Percentiles rank a stretch among this genome's conserved stretches.
Evolutionary conservation across 441 rosid species (phyloP).

Genomic region (Viola pubescens): DNA sequence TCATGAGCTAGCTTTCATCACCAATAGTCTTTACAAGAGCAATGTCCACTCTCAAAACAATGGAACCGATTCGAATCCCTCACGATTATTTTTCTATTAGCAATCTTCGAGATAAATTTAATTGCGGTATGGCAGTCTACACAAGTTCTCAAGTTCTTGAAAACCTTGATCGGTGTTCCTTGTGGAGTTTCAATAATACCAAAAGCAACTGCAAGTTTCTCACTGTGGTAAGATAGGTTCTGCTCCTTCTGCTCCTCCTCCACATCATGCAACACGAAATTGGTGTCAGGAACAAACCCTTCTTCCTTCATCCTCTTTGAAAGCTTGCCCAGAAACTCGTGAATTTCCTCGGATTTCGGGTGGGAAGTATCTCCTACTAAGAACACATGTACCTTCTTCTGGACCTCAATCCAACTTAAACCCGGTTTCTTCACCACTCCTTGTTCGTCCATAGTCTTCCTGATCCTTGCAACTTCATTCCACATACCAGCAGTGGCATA

Average conservation of each 20-base stretch:
- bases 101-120: constrained; percentile 37
- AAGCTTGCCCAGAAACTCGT: constrained; percentile 10
- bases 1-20: constrained; percentile 6
- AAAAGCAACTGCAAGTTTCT: constrained; percentile 45
- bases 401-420: constrained; percentile 17
- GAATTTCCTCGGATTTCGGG: constrained; percentile 14
- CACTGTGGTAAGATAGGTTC: constrained; percentile 37
- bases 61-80: constrained; percentile 21
- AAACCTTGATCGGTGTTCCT: constrained; percentile 34
- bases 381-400: constrained; percentile 14
- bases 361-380: constrained; percentile 15
- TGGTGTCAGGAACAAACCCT: constrained; percentile 36
- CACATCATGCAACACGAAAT: constrained; percentile 37
- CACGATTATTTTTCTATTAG: constrained; percentile 17
- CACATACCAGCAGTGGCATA: constrained; percentile 20
- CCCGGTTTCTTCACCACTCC: constrained; percentile 20
- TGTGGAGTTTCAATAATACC: constrained; percentile 35
- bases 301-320: constrained; percentile 32
- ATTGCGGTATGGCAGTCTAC: constrained; percentile 42
- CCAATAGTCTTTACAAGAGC: constrained; percentile 22
- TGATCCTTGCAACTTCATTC: constrained; percentile 14
- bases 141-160: constrained; percentile 41
- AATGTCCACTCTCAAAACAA: constrained; percentile 18
- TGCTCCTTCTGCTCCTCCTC: constrained; percentile 45
- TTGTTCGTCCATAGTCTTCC: constrained; percentile 12